phyloP scores from a whole-genome alignment of 139 green algal genomes.

The Volvox africanus region DNA sequence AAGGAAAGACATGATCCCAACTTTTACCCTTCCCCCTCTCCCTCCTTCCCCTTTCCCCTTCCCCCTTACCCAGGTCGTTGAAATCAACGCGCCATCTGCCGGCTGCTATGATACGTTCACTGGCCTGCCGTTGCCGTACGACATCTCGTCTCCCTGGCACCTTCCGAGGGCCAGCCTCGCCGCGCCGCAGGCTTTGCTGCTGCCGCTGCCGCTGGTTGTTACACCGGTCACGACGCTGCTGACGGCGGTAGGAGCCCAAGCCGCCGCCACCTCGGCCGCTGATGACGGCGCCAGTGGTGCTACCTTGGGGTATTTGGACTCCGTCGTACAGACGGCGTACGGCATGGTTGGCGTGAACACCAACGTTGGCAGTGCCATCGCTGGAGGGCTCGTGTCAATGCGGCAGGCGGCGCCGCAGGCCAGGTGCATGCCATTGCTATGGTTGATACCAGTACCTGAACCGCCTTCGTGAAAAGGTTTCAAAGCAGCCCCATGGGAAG shows the following conservation, averaged over 20 bases:
- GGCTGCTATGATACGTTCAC: background rate
- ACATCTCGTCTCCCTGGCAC: background rate
- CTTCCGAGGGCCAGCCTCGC: background rate
- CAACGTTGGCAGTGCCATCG: background rate
- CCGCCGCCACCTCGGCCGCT: too few species aligned
- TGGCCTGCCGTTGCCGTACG: constrained; percentile 1
- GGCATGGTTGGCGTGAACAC: background rate
- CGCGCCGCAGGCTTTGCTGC: background rate
- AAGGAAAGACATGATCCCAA: too few species aligned
- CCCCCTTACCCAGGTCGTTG: too few species aligned
- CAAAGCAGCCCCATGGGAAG: background rate
- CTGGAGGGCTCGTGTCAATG: background rate
- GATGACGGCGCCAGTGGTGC: too few species aligned
- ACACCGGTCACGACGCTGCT: background rate
- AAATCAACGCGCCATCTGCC: too few species aligned
- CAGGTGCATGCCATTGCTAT: background rate
- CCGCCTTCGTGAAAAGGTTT: background rate
- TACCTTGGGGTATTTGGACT: too few species aligned
- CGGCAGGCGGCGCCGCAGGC: background rate
- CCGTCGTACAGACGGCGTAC: background rate
- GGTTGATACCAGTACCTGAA: background rate
- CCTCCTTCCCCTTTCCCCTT: too few species aligned
- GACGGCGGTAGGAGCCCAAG: background rate
- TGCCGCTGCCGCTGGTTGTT: background rate
- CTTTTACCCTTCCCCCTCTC: too few species aligned